A percentile compares a stretch with the other conserved stretches of the same genome.
Evolutionary conservation across 2,329 filamentous ascomycete species (phyloP).

Genomic region (Ascochyta viciae-villosae): DNA sequence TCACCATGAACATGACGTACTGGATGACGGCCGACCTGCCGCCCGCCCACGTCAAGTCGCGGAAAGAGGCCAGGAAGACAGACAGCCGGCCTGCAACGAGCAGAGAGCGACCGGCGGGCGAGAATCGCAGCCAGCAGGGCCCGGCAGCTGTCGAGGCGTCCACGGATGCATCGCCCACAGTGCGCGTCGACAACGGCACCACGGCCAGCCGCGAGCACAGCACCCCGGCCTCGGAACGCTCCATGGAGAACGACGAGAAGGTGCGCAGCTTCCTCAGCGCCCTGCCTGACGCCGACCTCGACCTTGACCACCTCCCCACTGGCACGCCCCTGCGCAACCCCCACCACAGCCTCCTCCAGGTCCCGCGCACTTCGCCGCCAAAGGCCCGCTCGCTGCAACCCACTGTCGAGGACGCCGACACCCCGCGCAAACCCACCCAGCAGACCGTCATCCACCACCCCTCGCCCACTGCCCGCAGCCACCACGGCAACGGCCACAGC

Average conservation of each 20-base stretch:
- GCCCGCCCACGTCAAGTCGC: slow-evolving; percentile 38
- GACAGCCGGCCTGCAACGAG: slow-evolving; percentile 22
- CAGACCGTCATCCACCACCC: slow-evolving; percentile 45
- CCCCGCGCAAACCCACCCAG: slow-evolving; percentile 45
- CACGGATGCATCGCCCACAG: slow-evolving; percentile 26
- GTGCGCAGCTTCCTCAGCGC: slow-evolving; percentile 48
- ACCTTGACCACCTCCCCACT: slow-evolving; percentile 36
- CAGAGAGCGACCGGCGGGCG: slow-evolving; percentile 26
- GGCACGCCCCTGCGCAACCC: slow-evolving; percentile 37
- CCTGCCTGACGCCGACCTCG: slow-evolving; percentile 46
- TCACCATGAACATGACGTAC: slow-evolving; percentile 53
- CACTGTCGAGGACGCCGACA: slow-evolving; percentile 48
- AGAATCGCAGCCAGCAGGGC: slow-evolving; percentile 25
- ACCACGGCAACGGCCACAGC: slow-evolving; percentile 22
- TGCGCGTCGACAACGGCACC: slow-evolving; percentile 30
- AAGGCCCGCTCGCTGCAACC: slow-evolving; percentile 44
- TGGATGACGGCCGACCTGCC: slow-evolving; percentile 50
- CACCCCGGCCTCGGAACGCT: slow-evolving; percentile 37
- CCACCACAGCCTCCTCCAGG: slow-evolving; percentile 37
- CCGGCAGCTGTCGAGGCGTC: slow-evolving; percentile 21
- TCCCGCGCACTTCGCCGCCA: slow-evolving; percentile 33
- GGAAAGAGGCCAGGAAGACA: slow-evolving; percentile 37
- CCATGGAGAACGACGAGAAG: slow-evolving; percentile 49
- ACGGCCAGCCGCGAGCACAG: slow-evolving; percentile 30
- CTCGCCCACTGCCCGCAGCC: slow-evolving; percentile 22